Conservation (phyloP, 2,329 filamentous ascomycete genomes). For the Aspergillus jensenii region DNA sequence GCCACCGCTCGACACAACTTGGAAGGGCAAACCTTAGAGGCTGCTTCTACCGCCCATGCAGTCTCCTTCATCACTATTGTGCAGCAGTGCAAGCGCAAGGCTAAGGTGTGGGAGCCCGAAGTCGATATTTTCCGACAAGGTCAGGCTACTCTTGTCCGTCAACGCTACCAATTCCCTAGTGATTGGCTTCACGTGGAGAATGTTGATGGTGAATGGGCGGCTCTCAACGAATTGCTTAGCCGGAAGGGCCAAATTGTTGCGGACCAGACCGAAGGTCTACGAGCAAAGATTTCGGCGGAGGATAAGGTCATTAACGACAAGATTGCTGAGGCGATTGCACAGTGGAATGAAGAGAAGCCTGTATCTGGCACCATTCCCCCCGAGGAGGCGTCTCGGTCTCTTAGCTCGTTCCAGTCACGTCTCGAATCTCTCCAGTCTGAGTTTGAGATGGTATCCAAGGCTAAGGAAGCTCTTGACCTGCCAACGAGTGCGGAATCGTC, state of each 20-base stretch:
- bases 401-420: constrained; percentile 78
- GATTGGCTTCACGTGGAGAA: constrained; percentile 97
- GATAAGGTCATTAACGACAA: constrained; percentile 88
- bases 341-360: constrained; percentile 97
- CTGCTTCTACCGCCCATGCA: constrained; percentile 91
- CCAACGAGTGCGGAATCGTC: constrained; percentile 75
- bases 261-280: constrained; percentile 91
- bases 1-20: constrained; percentile 87
- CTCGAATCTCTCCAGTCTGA: constrained; percentile 85
- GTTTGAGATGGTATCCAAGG: constrained; percentile 89
- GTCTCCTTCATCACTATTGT: constrained; percentile 98
- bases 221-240: constrained; percentile 84
- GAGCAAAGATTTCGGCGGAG: constrained; percentile 91
- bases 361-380: constrained; percentile 93
- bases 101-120: constrained; percentile 91
- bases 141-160: constrained; percentile 84
- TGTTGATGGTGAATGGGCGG: constrained; percentile 93
- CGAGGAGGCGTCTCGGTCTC: constrained; percentile 78
- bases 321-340: constrained; percentile 76
- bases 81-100: constrained; percentile 91
- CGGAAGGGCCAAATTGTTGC: constrained; percentile 94
- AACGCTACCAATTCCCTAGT: constrained; percentile 87
- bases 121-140: constrained; percentile 95
- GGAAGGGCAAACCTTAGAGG: constrained; percentile 87
- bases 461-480: constrained; percentile 93